Conservation (phyloP, 306 rosid species). For the Arachis hypogaea region DNA sequence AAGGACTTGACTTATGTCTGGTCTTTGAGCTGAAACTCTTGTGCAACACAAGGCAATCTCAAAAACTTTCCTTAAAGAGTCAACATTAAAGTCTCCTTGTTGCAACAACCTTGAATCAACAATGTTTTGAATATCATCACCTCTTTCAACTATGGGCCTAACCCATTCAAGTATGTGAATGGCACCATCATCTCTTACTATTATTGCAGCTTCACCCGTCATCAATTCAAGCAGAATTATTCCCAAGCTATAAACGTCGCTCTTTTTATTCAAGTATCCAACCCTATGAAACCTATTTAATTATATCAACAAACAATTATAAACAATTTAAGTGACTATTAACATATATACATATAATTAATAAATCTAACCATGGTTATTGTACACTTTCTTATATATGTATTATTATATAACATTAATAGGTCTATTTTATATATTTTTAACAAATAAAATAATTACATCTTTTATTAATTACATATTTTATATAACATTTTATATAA, state of each 20-base stretch:
- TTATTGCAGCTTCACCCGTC: constrained; percentile 30
- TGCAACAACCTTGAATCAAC: constrained; percentile 37
- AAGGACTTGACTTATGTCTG: constrained; percentile 42
- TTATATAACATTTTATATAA: too few species aligned
- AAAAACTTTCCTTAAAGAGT: constrained; percentile 38
- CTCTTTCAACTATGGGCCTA: constrained; percentile 28
- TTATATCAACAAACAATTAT: not conserved
- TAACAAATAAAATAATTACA: too few species aligned
- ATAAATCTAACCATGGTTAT: too few species aligned
- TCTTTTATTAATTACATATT: too few species aligned
- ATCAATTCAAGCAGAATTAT: constrained; percentile 49
- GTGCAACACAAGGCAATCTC: constrained; percentile 42
- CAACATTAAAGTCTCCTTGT: constrained; percentile 29
- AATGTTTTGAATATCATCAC: constrained; percentile 31
- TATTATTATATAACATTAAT: too few species aligned
- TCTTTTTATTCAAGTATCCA: constrained; percentile 32
- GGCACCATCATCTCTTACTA: not conserved
- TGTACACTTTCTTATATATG: too few species aligned
- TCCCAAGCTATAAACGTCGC: constrained; percentile 47
- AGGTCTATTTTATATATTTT: too few species aligned
- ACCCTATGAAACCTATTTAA: constrained; percentile 1
- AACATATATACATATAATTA: too few species aligned
- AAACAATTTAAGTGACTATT: too few species aligned
- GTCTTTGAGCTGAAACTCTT: constrained; percentile 30
- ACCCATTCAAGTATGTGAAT: constrained; percentile 42